phyloP scores from a whole-genome alignment of 345 rosid genomes.

The Angophora floribunda region DNA sequence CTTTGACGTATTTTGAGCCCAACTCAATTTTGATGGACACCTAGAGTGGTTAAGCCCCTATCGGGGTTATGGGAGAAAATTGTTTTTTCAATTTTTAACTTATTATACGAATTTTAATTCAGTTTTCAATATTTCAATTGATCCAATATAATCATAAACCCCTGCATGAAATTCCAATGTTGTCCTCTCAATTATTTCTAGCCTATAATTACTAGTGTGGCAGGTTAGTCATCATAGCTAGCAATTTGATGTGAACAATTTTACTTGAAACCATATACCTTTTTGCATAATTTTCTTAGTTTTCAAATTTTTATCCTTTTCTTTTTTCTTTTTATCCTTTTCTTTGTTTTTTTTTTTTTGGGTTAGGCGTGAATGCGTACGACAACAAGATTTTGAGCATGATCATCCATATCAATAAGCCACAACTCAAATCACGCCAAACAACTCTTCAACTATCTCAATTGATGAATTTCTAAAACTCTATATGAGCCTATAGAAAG shows the following conservation, averaged over 20 bases:
- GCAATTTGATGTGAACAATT: too few relatives aligned
- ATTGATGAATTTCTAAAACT: neutral
- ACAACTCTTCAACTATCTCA: neutral
- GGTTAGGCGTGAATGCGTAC: neutral
- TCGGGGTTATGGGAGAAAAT: neutral
- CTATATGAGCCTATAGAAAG: neutral
- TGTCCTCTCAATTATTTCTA: too few relatives aligned
- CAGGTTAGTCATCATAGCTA: neutral
- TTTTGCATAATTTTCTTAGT: too few relatives aligned
- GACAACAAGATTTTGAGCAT: neutral
- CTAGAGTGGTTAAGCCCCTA: too few relatives aligned
- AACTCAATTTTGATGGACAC: too few relatives aligned
- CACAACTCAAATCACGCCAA: neutral
- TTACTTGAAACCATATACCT: too few relatives aligned
- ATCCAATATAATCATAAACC: too few relatives aligned
- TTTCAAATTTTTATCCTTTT: neutral
- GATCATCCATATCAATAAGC: neutral
- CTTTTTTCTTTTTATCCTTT: neutral
- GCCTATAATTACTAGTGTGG: too few relatives aligned
- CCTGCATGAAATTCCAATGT: too few relatives aligned
- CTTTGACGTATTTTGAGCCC: too few relatives aligned
- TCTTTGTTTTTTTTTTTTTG: neutral
- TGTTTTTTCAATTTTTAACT: neutral
- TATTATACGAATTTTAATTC: too few relatives aligned
- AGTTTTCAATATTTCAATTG: too few relatives aligned